phyloP scores from a whole-genome alignment of 345 rosid genomes.

The Pelargonium nanum region DNA sequence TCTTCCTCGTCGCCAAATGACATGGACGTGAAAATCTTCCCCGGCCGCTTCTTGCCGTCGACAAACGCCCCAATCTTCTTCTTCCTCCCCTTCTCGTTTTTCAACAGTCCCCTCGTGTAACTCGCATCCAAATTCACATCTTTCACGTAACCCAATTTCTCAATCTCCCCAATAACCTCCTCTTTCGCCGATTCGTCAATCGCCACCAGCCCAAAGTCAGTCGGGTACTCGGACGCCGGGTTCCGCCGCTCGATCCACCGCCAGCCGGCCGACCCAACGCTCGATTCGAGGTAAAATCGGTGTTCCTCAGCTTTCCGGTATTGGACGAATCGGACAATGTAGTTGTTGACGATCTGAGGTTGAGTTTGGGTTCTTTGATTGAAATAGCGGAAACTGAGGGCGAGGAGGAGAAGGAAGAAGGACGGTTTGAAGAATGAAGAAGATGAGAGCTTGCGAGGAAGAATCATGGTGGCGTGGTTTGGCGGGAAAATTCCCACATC shows the following conservation, averaged over 20 bases:
- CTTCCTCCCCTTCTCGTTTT: slow-evolving; percentile 4
- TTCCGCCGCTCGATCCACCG: slow-evolving; percentile 77
- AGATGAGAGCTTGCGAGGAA: background rate
- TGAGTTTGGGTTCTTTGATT: slow-evolving; percentile 9
- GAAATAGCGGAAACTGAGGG: slow-evolving; percentile 32
- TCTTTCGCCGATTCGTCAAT: slow-evolving; percentile 43
- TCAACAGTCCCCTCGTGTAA: slow-evolving; percentile 59
- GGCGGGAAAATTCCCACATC: slow-evolving; percentile 13
- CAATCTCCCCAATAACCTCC: slow-evolving; percentile 46
- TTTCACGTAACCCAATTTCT: slow-evolving; percentile 49
- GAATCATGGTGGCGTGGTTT: slow-evolving; percentile 4
- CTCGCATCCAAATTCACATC: slow-evolving; percentile 64
- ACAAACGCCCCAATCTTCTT: slow-evolving; percentile 31
- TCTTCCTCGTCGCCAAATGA: slow-evolving; percentile 50
- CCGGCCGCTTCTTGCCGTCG: slow-evolving; percentile 68
- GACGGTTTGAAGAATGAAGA: slow-evolving; percentile 7
- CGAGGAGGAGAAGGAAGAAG: slow-evolving; percentile 17
- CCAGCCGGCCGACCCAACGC: slow-evolving; percentile 55
- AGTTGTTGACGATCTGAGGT: slow-evolving; percentile 21
- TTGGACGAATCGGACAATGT: slow-evolving; percentile 69
- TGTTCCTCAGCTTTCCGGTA: slow-evolving; percentile 47
- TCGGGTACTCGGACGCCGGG: slow-evolving; percentile 61
- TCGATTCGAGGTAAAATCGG: slow-evolving; percentile 46
- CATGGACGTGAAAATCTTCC: slow-evolving; percentile 78
- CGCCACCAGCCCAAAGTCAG: slow-evolving; percentile 71